Conservation (phyloP, 768 basidiomycete genomes). For the Serendipita sp. region DNA sequence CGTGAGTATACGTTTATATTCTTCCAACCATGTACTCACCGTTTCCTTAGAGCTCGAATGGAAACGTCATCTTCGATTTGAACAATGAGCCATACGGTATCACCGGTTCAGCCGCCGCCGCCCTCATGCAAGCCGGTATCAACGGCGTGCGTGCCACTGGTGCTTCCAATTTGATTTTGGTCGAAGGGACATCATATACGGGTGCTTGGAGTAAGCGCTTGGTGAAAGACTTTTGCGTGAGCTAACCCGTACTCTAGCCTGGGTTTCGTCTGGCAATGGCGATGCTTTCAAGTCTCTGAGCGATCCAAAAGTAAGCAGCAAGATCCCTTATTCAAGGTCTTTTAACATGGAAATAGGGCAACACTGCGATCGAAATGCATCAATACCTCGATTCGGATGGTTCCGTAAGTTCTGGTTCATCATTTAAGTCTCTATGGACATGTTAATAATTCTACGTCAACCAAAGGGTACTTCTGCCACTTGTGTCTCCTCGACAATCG, state of each 20-base stretch:
- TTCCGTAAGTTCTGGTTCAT: slow-evolving; percentile 18
- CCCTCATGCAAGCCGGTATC: slow-evolving; percentile 46
- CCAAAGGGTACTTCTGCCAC: slow-evolving; percentile 23
- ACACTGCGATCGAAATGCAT: slow-evolving; percentile 37
- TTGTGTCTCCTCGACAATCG: slow-evolving; percentile 46
- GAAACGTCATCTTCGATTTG: slow-evolving; percentile 39
- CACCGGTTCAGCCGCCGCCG: slow-evolving; percentile 33
- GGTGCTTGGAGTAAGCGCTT: slow-evolving; percentile 37
- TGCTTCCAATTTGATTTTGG: slow-evolving; percentile 33
- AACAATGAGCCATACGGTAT: slow-evolving; percentile 55
- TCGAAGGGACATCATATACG: slow-evolving; percentile 32
- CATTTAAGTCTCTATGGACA: neutral
- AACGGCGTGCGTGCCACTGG: slow-evolving; percentile 48
- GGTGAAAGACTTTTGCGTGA: neutral
- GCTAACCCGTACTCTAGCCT: slow-evolving; percentile 21
- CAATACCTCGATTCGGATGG: slow-evolving; percentile 55
- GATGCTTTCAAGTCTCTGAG: slow-evolving; percentile 33
- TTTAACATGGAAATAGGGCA: neutral
- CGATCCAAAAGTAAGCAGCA: slow-evolving; percentile 22
- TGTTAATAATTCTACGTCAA: neutral
- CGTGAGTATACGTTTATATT: slow-evolving; percentile 20
- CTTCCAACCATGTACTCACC: neutral
- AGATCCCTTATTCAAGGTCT: neutral
- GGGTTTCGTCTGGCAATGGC: slow-evolving; percentile 41
- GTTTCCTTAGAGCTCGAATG: slow-evolving; percentile 17